These are phyloP conservation scores for Aspergillus ochraceus DNA, from an alignment of 2,329 filamentous ascomycete genomes.

Conservation along the genomic window DNA sequence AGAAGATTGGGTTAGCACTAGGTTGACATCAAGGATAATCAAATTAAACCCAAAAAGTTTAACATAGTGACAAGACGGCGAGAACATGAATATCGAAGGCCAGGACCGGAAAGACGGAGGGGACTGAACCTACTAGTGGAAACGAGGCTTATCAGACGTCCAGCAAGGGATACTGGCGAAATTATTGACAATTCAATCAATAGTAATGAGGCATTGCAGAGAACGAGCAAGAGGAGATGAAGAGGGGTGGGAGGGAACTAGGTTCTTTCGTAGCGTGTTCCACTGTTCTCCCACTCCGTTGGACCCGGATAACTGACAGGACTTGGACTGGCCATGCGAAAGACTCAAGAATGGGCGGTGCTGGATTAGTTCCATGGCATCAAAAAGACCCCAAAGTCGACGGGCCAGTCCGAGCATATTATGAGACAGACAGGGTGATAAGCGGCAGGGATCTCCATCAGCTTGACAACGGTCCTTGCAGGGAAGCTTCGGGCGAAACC, in stretches of 20 bases:
- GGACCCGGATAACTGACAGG: not conserved
- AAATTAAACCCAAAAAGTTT: conserved; percentile 7
- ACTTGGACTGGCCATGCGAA: not conserved
- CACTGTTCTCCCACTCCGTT: not conserved
- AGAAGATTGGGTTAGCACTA: not conserved
- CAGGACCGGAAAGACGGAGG: conserved; percentile 3
- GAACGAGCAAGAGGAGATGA: not conserved
- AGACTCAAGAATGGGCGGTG: not conserved
- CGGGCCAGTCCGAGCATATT: not conserved
- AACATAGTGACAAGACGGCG: not conserved
- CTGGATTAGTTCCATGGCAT: not conserved
- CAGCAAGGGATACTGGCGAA: conserved; percentile 22
- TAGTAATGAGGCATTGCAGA: conserved; percentile 12
- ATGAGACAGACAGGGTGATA: not conserved
- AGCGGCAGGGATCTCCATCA: not conserved
- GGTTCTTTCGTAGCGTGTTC: not conserved
- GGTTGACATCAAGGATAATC: not conserved
- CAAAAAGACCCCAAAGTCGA: not conserved
- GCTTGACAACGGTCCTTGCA: not conserved
- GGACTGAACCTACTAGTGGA: conserved; percentile 5
- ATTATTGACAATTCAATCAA: conserved; percentile 21
- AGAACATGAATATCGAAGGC: conserved; percentile 7
- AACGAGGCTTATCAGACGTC: conserved; percentile 27
- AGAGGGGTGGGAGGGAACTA: not conserved
- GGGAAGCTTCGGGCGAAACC: not conserved